Evolutionary conservation across 2,329 filamentous ascomycete species (phyloP).

Genomic region (Coniochaeta sp.): DNA sequence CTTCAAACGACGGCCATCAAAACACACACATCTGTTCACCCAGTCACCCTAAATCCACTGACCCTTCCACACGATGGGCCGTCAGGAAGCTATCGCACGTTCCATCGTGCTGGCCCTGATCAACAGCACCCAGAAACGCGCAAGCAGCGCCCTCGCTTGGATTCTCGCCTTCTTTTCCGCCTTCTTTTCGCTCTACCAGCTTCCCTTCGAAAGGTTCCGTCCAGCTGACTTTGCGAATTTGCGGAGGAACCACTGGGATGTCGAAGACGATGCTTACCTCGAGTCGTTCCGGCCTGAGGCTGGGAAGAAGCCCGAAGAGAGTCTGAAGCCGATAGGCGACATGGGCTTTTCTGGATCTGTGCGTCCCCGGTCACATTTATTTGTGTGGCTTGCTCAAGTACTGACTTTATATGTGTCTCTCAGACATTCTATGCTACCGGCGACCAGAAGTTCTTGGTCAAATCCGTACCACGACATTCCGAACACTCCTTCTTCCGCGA

Average conservation of each 20-base stretch:
- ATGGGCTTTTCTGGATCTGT: slow-evolving; percentile 68
- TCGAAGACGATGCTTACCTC: slow-evolving; percentile 30
- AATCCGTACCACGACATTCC: slow-evolving; percentile 62
- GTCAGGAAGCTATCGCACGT: slow-evolving; percentile 26
- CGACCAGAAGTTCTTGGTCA: slow-evolving; percentile 62
- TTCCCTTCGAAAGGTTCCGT: slow-evolving; percentile 38
- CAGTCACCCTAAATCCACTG: background rate
- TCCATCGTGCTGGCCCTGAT: slow-evolving; percentile 32
- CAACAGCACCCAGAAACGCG: slow-evolving; percentile 19
- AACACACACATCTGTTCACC: background rate
- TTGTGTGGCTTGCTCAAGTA: background rate
- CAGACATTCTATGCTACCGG: slow-evolving; percentile 64
- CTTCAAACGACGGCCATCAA: background rate
- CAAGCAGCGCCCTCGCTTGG: slow-evolving; percentile 27
- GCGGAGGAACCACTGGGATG: slow-evolving; percentile 30
- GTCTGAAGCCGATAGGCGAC: slow-evolving; percentile 54
- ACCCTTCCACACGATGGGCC: slow-evolving; percentile 14
- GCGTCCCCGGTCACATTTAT: slow-evolving; percentile 8
- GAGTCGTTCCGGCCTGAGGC: slow-evolving; percentile 33
- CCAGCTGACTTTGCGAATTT: slow-evolving; percentile 42
- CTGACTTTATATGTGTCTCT: background rate
- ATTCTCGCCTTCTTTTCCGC: slow-evolving; percentile 33
- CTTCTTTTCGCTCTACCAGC: slow-evolving; percentile 47
- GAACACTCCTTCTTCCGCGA: slow-evolving; percentile 65
- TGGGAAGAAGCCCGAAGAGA: slow-evolving; percentile 33